A percentile compares a stretch with the other conserved stretches of the same genome.
Conservation (phyloP, 495 filamentous ascomycete genomes). For the Hypoxylon intermedium region DNA sequence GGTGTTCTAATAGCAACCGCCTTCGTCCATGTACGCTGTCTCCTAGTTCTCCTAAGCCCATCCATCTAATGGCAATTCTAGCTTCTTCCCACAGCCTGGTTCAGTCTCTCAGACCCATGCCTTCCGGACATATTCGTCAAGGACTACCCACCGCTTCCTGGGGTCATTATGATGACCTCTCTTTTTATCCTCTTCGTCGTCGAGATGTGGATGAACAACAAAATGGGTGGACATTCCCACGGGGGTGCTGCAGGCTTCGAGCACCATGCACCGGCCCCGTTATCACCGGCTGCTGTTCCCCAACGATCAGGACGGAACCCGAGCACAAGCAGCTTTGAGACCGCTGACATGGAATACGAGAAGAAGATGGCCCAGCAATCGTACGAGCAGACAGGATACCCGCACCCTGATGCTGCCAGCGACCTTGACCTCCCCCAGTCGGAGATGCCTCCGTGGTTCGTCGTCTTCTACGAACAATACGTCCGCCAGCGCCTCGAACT, state of each 20-base stretch:
- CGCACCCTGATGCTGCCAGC: constrained; percentile 29
- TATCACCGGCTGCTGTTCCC: constrained; percentile 1
- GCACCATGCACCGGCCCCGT: constrained; percentile 18
- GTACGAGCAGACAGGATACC: constrained; percentile 41
- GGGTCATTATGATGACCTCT: constrained; percentile 65
- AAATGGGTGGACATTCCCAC: constrained; percentile 59
- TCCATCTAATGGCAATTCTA: constrained; percentile 26
- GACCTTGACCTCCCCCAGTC: constrained; percentile 44
- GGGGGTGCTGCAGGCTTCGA: constrained; percentile 57
- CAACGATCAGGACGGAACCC: constrained; percentile 41
- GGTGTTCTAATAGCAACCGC: constrained; percentile 74
- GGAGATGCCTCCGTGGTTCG: constrained; percentile 63
- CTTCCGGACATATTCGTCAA: constrained; percentile 63
- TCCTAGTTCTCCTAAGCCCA: not conserved
- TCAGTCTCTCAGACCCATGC: constrained; percentile 63
- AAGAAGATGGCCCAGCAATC: constrained; percentile 51
- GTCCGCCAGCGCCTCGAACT: constrained; percentile 60
- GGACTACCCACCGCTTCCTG: constrained; percentile 64
- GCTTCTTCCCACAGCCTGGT: constrained; percentile 65
- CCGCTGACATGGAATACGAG: constrained; percentile 47
- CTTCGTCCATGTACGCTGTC: constrained; percentile 67
- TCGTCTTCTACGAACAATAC: constrained; percentile 63
- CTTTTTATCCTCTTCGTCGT: constrained; percentile 64
- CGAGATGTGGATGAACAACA: constrained; percentile 62
- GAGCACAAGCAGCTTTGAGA: constrained; percentile 41